Percentiles rank a stretch among this genome's conserved stretches.
Conservation (phyloP, 441 rosid species). For the Pelargonium exstipulatum region DNA sequence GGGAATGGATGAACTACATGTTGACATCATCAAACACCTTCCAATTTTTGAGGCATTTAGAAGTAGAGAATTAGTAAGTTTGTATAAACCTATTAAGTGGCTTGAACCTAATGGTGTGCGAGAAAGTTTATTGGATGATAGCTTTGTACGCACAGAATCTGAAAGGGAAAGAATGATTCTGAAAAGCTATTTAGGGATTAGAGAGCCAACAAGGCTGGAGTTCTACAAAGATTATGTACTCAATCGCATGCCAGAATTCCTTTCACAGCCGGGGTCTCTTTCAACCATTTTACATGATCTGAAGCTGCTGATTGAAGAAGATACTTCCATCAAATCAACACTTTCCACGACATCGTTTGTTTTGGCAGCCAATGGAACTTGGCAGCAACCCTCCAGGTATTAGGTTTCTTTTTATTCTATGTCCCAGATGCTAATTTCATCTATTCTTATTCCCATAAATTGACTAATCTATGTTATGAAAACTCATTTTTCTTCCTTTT, state of each 20-base stretch:
- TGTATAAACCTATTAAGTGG: slow-evolving; percentile 68
- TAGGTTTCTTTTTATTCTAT: not conserved
- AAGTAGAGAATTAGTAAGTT: slow-evolving; percentile 68
- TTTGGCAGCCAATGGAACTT: slow-evolving; percentile 76
- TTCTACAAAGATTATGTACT: slow-evolving; percentile 82
- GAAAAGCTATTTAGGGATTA: slow-evolving; percentile 54
- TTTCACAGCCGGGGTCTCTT: slow-evolving; percentile 58
- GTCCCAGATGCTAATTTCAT: not conserved
- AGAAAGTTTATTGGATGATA: slow-evolving; percentile 81
- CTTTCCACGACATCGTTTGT: slow-evolving; percentile 71
- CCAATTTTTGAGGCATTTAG: slow-evolving; percentile 85
- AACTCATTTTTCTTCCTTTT: not conserved
- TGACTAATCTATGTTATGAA: not conserved
- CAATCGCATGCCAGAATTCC: slow-evolving; percentile 78
- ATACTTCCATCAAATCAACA: slow-evolving; percentile 52
- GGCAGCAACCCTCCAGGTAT: slow-evolving; percentile 95
- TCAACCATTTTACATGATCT: slow-evolving; percentile 70
- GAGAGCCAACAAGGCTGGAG: slow-evolving; percentile 72
- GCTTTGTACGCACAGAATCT: slow-evolving; percentile 82
- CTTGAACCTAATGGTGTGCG: slow-evolving; percentile 76
- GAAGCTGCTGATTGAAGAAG: slow-evolving; percentile 63
- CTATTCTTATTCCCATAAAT: not conserved
- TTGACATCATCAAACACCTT: slow-evolving; percentile 65
- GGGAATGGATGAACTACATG: slow-evolving; percentile 57
- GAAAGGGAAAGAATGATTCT: slow-evolving; percentile 80